Base-by-base conservation (phyloP, 1,139 yeast genomes). In the Kodamaea sp. region DNA sequence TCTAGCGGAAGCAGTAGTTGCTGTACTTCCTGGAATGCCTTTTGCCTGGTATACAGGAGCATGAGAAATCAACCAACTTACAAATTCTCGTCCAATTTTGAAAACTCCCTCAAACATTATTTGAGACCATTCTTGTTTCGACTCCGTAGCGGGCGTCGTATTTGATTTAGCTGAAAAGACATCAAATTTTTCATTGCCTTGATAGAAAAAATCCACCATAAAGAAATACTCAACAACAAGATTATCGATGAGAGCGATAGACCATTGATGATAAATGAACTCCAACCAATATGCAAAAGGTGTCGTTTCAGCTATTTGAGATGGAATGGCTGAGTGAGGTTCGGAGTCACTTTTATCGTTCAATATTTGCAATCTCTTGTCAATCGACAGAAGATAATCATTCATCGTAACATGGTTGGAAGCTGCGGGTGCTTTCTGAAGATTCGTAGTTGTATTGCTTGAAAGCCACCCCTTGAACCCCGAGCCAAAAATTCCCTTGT, bases 301-400 rank as follows among this genome's bases (percentile, higher is more conserved):
- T 24, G 81, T 80, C 8, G 83, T 76, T 57, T 88, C 96, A 0
- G 96, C 96, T 24, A 87, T 84, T 52, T 85, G 94, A 0, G 94
- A 86, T 5, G 88, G 80, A 61, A 89, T 80, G 0, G 86, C 89
- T 1, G 83, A 71, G 28, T 76, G 73, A 37, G 78, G 80, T 15
- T 73, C 75, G 4, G 52, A 37, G 4, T 39, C 37, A 5, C 39
- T 37, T 4, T 35, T 39, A 8, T 46, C 47, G 4, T 48, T 48
- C 15, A 83, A 57, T 2, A 83, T 66, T 14, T 74, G 71, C 13
- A 73, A 59, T 36, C 95, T 61, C 42, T 73, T 75, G 15, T 82
- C 73, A 13, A 67, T 78, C 2, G 86, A 71, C 44, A 64, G 71
- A 26, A 80, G 63, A 46, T 77, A 80, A 21, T 78, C 84, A 21